phyloP scores from a whole-genome alignment of 768 basidiomycete genomes.

The Ephemerocybe angulata region DNA sequence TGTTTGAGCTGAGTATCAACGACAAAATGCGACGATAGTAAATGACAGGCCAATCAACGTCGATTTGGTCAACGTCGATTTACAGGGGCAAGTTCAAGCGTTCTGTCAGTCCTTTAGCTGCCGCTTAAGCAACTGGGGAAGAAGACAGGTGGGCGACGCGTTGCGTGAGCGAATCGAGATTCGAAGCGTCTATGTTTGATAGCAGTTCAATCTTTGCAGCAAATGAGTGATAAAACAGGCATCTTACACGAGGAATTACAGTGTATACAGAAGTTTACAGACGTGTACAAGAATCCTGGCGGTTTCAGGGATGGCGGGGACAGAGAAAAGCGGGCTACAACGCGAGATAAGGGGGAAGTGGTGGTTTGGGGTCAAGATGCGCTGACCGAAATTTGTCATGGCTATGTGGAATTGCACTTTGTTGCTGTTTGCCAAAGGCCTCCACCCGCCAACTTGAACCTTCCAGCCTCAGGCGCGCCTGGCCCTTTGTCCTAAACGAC shows the following conservation, averaged over 20 bases:
- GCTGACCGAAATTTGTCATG: slow-evolving; percentile 6
- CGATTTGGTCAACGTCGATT: not conserved
- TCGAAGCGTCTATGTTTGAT: too few relatives aligned
- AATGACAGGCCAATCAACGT: slow-evolving; percentile 16
- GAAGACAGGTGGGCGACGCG: slow-evolving; percentile 1
- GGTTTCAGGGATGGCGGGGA: slow-evolving; percentile 11
- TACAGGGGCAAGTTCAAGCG: slow-evolving; percentile 3
- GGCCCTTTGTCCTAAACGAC: too few relatives aligned
- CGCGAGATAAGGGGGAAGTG: slow-evolving; percentile 14
- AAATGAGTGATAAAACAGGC: slow-evolving; percentile 21
- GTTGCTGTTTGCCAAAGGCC: slow-evolving; percentile 4
- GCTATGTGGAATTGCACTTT: not conserved
- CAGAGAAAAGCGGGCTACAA: slow-evolving; percentile 15
- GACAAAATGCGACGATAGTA: slow-evolving; percentile 24
- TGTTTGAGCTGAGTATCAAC: slow-evolving; percentile 43
- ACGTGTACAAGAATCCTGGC: slow-evolving; percentile 15
- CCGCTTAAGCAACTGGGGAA: not conserved
- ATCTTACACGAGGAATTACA: slow-evolving; percentile 33
- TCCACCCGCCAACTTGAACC: not conserved
- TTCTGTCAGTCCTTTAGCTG: not conserved
- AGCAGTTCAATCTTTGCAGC: slow-evolving; percentile 20
- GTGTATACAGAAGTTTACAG: slow-evolving; percentile 20
- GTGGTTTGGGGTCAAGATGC: slow-evolving; percentile 19
- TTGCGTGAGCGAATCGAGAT: too few relatives aligned
- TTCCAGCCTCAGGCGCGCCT: not conserved